A percentile compares a stretch with the other conserved stretches of the same genome.
Conservation (phyloP, 1,284 basidiomycete genomes). For the Cutaneotrichosporon sp. region DNA sequence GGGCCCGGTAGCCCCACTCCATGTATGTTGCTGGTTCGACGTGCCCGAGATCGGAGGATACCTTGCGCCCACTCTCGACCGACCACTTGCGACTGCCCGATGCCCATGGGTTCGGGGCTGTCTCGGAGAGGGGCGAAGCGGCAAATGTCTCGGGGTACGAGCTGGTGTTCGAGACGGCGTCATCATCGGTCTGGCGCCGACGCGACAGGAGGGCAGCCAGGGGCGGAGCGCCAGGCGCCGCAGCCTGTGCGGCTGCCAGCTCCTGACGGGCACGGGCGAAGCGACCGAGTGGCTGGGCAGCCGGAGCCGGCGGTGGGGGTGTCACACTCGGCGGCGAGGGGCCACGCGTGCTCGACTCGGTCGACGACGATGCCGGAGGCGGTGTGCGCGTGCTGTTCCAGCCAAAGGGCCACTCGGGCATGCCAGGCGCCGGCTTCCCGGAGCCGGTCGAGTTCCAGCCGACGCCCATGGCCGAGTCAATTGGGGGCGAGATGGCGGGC, state of each 20-base stretch:
- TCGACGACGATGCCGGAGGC: conserved; percentile 10
- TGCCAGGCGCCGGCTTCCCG: not conserved
- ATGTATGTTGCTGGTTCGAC: conserved; percentile 14
- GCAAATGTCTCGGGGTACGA: conserved; percentile 13
- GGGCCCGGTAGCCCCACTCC: conserved; percentile 17
- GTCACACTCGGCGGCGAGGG: conserved; percentile 9
- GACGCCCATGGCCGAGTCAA: conserved; percentile 17
- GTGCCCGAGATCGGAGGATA: conserved; percentile 16
- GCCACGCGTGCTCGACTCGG: conserved; percentile 9
- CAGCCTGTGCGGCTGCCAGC: conserved; percentile 16
- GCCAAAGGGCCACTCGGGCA: conserved; percentile 8
- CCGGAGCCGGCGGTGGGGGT: conserved; percentile 4
- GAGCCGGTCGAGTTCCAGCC: conserved; percentile 14
- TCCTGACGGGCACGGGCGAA: conserved; percentile 35
- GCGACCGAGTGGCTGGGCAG: conserved; percentile 21
- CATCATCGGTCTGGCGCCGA: conserved; percentile 20
- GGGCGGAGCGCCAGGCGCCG: conserved; percentile 10
- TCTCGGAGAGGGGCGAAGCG: conserved; percentile 14
- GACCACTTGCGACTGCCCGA: conserved; percentile 13
- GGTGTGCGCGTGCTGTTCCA: conserved; percentile 5
- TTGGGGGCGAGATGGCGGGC: conserved; percentile 12
- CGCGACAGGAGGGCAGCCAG: conserved; percentile 22
- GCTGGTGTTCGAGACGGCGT: conserved; percentile 8
- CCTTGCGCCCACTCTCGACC: conserved; percentile 12
- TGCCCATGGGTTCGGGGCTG: not conserved